Base-by-base conservation (phyloP, 208 protist genomes). In the Crithidia sp. region DNA sequence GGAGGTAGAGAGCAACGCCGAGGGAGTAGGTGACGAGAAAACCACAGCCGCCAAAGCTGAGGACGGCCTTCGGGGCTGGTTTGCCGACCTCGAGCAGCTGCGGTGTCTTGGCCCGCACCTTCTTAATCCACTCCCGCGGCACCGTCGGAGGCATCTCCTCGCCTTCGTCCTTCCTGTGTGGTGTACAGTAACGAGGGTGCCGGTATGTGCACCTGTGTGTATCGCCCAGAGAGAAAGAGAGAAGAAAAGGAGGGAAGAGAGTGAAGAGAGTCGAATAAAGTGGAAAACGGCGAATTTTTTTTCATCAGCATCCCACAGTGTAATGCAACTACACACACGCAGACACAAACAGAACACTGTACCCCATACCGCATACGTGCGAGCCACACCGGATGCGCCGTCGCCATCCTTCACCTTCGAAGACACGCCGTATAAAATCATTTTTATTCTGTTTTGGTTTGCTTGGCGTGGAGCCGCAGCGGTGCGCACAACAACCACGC, bases 21-120 rank as follows among this genome's bases (percentile, higher is more conserved):
- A 97, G 87, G 5, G 81, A 67, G 72, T 97, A 97, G 17, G 90
- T 95, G 37, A 94, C 89, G 36, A 97, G 86, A 67, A 95, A 95
- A 9, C 90, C 93, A 55, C 82, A 85, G 19, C 89, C 93, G 44
- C 93, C 93, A 76, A 97, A 97, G 72, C 89, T 95, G 4, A 97
- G 73, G 12, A 97, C 90, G 6, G 82, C 88, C 74, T 92, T 94
- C 0, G 90, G 93, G 12, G 88, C 81, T 1, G 86, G 81, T 70
- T 92, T 91, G 40, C 93, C 93, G 7, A 97, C 87, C 69, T 97
- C 85, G 10, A 95, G 76, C 52, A 97, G 81, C 40, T 85, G 82
- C 44, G 93, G 93, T 7, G 90, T 95, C 75, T 95, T 94, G 40
- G 89, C 80, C 2, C 89, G 87, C 54, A 95, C 86, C 74, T 93